phyloP scores from a whole-genome alignment of 2,329 filamentous ascomycete genomes.

The Alternaria postmessia region DNA sequence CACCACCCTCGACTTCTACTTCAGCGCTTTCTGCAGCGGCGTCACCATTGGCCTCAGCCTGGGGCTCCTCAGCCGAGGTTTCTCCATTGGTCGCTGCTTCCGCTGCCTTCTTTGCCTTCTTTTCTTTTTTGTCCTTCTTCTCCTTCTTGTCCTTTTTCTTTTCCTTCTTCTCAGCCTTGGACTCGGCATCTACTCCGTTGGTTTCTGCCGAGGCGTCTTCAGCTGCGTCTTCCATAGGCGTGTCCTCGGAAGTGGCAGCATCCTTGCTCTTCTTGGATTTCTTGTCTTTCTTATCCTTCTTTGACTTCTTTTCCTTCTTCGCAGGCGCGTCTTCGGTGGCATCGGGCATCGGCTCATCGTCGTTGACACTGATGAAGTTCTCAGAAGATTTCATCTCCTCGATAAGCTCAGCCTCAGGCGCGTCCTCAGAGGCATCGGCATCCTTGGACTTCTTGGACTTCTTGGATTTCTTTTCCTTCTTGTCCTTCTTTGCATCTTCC shows the following conservation, averaged over 20 bases:
- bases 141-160: constrained; percentile 40
- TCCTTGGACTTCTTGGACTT: constrained; percentile 38
- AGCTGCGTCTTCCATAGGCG: constrained; percentile 15
- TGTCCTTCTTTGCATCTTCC: constrained; percentile 22
- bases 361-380: constrained; percentile 25
- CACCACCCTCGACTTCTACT: constrained; percentile 25
- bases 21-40: constrained; percentile 23
- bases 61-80: constrained; percentile 20
- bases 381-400: constrained; percentile 22
- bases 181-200: constrained; percentile 22
- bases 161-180: constrained; percentile 30
- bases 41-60: constrained; percentile 27
- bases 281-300: constrained; percentile 37
- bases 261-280: constrained; percentile 28
- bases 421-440: constrained; percentile 10
- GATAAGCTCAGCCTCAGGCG: constrained; percentile 23
- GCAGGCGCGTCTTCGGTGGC: constrained; percentile 21
- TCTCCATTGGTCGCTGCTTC: constrained; percentile 25
- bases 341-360: constrained; percentile 32
- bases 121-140: constrained; percentile 39
- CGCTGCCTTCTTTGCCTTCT: constrained; percentile 38
- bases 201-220: constrained; percentile 22
- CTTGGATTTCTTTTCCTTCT: constrained; percentile 32
- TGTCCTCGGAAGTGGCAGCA: constrained; percentile 14
- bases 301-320: constrained; percentile 34